Evolutionary conservation across 768 basidiomycete species (phyloP).

Genomic region (Auricularia cornea): DNA sequence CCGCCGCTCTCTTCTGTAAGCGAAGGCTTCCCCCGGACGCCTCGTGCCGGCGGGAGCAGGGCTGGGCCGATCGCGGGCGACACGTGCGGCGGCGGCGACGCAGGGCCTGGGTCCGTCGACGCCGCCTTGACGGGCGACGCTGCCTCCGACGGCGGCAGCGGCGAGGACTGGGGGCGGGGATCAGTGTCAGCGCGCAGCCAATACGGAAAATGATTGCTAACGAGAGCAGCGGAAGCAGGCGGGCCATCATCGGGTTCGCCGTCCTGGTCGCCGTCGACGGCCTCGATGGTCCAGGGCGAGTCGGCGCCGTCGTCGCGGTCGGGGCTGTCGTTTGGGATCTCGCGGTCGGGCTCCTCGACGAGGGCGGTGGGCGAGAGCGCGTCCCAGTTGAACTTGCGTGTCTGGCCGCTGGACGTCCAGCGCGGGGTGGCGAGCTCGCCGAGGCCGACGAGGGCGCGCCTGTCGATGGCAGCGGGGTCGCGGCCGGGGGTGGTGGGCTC

Average conservation of each 20-base stretch:
- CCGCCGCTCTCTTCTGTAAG: slow-evolving; percentile 80
- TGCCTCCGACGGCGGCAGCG: background rate
- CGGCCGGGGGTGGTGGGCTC: slow-evolving; percentile 66
- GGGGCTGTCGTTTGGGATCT: slow-evolving; percentile 21
- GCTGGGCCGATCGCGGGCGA: slow-evolving; percentile 36
- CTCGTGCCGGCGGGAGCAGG: slow-evolving; percentile 1
- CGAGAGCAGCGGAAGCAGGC: background rate
- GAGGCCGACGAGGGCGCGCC: slow-evolving; percentile 82
- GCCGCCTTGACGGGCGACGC: background rate
- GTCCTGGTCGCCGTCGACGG: slow-evolving; percentile 64
- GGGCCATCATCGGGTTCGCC: slow-evolving; percentile 53
- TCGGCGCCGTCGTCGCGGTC: slow-evolving; percentile 51
- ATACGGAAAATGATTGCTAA: slow-evolving; percentile 14
- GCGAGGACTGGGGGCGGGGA: slow-evolving; percentile 2
- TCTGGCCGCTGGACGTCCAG: slow-evolving; percentile 57
- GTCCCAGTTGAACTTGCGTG: slow-evolving; percentile 4
- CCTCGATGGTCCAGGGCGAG: slow-evolving; percentile 86
- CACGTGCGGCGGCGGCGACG: slow-evolving; percentile 23
- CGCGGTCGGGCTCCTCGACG: slow-evolving; percentile 10
- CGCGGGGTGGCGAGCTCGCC: slow-evolving; percentile 96
- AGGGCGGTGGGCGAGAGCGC: background rate
- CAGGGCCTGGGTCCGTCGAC: background rate
- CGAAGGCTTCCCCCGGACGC: slow-evolving; percentile 37
- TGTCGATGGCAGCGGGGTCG: slow-evolving; percentile 75
- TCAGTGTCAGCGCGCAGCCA: slow-evolving; percentile 4